phyloP scores from a whole-genome alignment of 2,329 filamentous ascomycete genomes.

The Trichoderma sp. region DNA sequence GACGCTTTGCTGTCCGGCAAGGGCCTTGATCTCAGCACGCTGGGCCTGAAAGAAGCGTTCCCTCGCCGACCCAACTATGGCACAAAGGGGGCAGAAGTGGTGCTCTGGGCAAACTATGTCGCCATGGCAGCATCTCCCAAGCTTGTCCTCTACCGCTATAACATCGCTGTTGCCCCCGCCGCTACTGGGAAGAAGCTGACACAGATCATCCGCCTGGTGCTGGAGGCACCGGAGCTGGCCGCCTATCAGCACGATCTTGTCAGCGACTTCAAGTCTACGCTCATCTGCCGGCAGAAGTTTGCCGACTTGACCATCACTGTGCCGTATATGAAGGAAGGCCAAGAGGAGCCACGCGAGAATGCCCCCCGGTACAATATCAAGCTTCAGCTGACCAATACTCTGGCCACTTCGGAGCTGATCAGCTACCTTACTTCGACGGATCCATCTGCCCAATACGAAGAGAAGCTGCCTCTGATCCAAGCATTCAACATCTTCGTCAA shows the following conservation, averaged over 20 bases:
- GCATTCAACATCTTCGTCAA: slow-evolving; percentile 34
- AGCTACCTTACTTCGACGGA: slow-evolving; percentile 35
- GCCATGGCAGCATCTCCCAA: slow-evolving; percentile 12
- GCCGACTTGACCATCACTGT: slow-evolving; percentile 23
- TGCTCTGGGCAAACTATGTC: slow-evolving; percentile 29
- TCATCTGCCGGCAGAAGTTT: slow-evolving; percentile 35
- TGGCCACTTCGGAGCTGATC: slow-evolving; percentile 32
- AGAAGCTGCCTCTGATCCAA: slow-evolving; percentile 32
- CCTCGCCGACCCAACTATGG: slow-evolving; percentile 26
- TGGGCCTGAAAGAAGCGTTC: slow-evolving; percentile 20
- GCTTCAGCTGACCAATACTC: slow-evolving; percentile 31
- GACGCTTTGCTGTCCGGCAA: slow-evolving; percentile 18
- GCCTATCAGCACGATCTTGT: slow-evolving; percentile 30
- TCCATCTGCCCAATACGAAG: slow-evolving; percentile 27
- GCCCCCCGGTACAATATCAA: slow-evolving; percentile 30
- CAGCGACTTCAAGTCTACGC: slow-evolving; percentile 39
- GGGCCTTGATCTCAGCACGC: slow-evolving; percentile 3
- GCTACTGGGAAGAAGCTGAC: slow-evolving; percentile 24
- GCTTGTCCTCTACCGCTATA: slow-evolving; percentile 27
- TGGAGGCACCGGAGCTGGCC: slow-evolving; percentile 30
- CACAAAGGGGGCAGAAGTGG: slow-evolving; percentile 22
- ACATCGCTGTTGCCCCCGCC: slow-evolving; percentile 16
- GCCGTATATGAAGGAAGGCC: slow-evolving; percentile 35
- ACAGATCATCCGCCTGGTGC: slow-evolving; percentile 29
- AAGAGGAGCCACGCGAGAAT: slow-evolving; percentile 32